Conservation (phyloP, 176 grass and related monocot species). For the Triticum timopheevii region DNA sequence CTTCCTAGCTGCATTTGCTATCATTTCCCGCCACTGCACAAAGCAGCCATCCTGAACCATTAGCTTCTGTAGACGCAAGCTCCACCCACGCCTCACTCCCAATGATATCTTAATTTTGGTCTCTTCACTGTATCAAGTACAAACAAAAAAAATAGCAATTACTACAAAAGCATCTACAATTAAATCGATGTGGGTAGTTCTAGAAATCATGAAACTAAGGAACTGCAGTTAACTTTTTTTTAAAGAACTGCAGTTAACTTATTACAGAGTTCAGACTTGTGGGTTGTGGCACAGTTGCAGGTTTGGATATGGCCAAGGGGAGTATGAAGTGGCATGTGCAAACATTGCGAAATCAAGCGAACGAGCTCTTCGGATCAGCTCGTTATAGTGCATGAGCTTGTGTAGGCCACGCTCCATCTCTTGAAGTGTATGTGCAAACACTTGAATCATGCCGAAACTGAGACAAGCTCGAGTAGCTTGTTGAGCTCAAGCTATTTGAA, state of each 20-base stretch:
- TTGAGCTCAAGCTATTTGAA: conserved; percentile 3
- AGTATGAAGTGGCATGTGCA: not conserved
- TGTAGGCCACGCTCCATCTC: not conserved
- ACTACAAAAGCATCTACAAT: conserved; percentile 24
- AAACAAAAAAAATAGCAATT: conserved; percentile 20
- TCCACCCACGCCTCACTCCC: conserved; percentile 72
- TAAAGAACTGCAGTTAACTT: not conserved
- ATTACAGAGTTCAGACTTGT: conserved; percentile 6
- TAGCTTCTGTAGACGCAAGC: conserved; percentile 50
- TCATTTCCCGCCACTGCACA: conserved; percentile 73
- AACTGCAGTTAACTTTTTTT: not conserved
- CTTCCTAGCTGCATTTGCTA: conserved; percentile 69
- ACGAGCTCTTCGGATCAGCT: not conserved
- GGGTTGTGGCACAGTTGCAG: not conserved
- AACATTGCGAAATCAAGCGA: not conserved
- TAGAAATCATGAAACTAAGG: not conserved
- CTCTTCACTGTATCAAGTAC: conserved; percentile 57
- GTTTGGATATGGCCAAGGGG: not conserved
- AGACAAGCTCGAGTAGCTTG: not conserved
- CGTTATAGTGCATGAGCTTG: not conserved
- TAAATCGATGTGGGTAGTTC: not conserved
- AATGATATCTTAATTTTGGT: conserved; percentile 74
- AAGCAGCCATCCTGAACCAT: conserved; percentile 71
- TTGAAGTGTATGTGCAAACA: not conserved
- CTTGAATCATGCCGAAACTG: not conserved